Percentiles rank a stretch among this genome's conserved stretches.
These are phyloP conservation scores for Yarrowia osloensis DNA, from an alignment of 805 yeast species.

Conservation along the genomic window DNA sequence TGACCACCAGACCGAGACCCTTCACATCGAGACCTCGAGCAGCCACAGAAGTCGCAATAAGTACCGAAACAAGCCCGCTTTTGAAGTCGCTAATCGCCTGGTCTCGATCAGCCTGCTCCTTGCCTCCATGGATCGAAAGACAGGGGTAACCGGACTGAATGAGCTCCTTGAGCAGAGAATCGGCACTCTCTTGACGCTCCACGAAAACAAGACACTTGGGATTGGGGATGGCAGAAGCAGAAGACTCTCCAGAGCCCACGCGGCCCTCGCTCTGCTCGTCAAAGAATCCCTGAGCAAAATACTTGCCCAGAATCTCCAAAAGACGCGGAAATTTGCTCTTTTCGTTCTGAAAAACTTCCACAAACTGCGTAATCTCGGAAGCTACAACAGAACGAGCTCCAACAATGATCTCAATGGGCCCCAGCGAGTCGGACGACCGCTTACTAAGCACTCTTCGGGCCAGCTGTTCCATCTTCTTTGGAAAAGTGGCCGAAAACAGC, in stretches of 20 bases:
- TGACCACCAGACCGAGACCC: slow-evolving; percentile 73
- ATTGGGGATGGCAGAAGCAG: background rate
- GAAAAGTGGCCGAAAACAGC: slow-evolving; percentile 92
- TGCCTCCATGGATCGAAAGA: slow-evolving; percentile 86
- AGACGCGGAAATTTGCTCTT: slow-evolving; percentile 59
- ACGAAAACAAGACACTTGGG: slow-evolving; percentile 67
- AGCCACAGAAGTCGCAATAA: slow-evolving; percentile 91
- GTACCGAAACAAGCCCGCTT: slow-evolving; percentile 55
- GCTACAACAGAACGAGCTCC: slow-evolving; percentile 83
- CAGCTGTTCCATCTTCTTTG: slow-evolving; percentile 70
- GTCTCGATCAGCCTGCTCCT: slow-evolving; percentile 80
- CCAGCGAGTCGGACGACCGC: slow-evolving; percentile 1
- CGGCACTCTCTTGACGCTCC: slow-evolving; percentile 87
- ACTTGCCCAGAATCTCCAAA: slow-evolving; percentile 55
- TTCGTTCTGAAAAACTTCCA: slow-evolving; percentile 56
- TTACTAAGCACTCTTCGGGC: slow-evolving; percentile 64
- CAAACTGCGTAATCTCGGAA: slow-evolving; percentile 71
- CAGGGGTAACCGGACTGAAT: slow-evolving; percentile 57
- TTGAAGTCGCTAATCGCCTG: slow-evolving; percentile 71
- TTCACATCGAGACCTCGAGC: slow-evolving; percentile 96
- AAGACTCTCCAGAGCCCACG: slow-evolving; percentile 2
- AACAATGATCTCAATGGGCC: slow-evolving; percentile 73
- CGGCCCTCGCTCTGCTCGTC: slow-evolving; percentile 42
- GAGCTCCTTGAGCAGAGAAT: slow-evolving; percentile 59
- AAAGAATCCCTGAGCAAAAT: slow-evolving; percentile 37